phyloP scores from a whole-genome alignment of 441 rosid genomes.

The Pelargonium australe region DNA sequence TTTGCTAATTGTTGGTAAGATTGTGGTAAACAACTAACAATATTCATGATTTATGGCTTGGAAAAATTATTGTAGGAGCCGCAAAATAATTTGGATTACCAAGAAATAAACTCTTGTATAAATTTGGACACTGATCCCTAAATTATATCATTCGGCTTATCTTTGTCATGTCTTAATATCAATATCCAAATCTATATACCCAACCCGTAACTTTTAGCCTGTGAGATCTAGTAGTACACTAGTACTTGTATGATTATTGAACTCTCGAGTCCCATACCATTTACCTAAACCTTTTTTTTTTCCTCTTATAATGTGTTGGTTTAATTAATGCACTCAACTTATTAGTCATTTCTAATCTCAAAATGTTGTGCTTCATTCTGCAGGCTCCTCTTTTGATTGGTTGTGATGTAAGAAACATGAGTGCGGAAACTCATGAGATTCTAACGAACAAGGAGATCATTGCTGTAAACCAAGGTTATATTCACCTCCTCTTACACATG shows the following conservation, averaged over 20 bases:
- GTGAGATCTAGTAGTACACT: neutral
- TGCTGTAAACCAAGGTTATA: conserved; percentile 78
- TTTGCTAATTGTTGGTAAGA: too few relatives aligned
- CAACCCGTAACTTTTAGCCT: neutral
- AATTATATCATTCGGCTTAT: neutral
- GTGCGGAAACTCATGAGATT: conserved; percentile 64
- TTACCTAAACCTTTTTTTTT: neutral
- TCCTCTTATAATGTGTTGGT: neutral
- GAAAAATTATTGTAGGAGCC: too few relatives aligned
- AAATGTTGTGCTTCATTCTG: conserved; percentile 13
- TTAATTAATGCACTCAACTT: too few relatives aligned
- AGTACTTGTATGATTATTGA: neutral
- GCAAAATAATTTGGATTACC: too few relatives aligned
- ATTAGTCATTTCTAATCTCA: neutral
- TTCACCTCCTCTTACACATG: neutral
- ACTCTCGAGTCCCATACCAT: neutral
- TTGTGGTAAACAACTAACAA: too few relatives aligned
- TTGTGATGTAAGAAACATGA: conserved; percentile 82
- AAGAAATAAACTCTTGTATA: too few relatives aligned
- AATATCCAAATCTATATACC: neutral
- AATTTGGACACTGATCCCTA: neutral
- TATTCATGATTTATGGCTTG: too few relatives aligned
- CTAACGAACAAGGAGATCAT: conserved; percentile 75
- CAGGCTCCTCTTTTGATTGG: conserved; percentile 95
- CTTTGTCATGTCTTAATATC: neutral